Conservation (phyloP, 73 alveolate genomes). For the Paramecium pentaurelia region DNA sequence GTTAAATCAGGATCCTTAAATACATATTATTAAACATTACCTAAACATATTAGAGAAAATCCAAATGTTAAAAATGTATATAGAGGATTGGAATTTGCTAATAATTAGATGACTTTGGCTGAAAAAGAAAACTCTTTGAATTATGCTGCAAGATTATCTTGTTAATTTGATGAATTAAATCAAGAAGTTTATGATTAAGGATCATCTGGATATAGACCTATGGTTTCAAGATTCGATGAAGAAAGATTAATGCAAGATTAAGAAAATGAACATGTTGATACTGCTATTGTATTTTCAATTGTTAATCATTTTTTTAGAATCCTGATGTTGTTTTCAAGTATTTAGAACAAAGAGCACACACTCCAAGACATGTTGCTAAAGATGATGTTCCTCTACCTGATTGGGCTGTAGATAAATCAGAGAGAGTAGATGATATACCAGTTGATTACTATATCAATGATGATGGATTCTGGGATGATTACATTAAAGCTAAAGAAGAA, state of each 20-base stretch:
- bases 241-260: slow-evolving; percentile 14
- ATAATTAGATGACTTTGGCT: not conserved
- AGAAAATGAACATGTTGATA: slow-evolving; percentile 39
- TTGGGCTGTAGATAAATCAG: not conserved
- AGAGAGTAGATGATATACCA: slow-evolving; percentile 29
- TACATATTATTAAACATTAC: slow-evolving; percentile 25
- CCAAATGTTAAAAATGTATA: slow-evolving; percentile 16
- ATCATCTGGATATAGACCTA: not conserved
- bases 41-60: not conserved
- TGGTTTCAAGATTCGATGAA: not conserved
- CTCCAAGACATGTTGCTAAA: not conserved
- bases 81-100: slow-evolving; percentile 6
- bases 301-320: not conserved
- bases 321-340: not conserved
- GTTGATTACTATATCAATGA: slow-evolving; percentile 38
- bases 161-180: not conserved
- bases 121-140: not conserved
- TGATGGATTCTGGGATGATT: slow-evolving; percentile 52
- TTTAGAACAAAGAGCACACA: not conserved
- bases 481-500: not conserved
- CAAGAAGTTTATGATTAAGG: not conserved
- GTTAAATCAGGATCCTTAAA: not conserved
- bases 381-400: slow-evolving; percentile 7
- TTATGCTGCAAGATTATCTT: not conserved
- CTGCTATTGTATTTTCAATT: not conserved